A percentile compares a stretch with the other conserved stretches of the same genome.
Evolutionary conservation across 2,329 filamentous ascomycete species (phyloP).

Genomic region (Cryoendolithus antarcticus): DNA sequence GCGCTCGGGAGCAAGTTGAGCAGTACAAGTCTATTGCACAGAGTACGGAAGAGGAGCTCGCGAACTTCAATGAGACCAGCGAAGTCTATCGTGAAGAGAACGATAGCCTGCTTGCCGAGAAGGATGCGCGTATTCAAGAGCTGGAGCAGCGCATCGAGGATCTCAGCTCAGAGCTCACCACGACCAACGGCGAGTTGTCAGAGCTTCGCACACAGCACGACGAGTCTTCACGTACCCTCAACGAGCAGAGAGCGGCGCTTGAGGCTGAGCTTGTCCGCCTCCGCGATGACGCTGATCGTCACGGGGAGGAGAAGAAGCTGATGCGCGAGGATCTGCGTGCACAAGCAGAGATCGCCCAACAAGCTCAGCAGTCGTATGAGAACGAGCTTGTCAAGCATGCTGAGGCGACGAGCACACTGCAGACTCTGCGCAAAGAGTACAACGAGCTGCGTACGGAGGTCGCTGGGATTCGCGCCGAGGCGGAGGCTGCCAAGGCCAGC

Average conservation of each 20-base stretch:
- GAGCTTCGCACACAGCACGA: slow-evolving; percentile 67
- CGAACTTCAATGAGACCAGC: slow-evolving; percentile 64
- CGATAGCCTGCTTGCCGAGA: slow-evolving; percentile 61
- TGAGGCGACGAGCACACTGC: slow-evolving; percentile 78
- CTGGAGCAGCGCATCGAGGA: slow-evolving; percentile 75
- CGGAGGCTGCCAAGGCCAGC: slow-evolving; percentile 70
- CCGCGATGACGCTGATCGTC: slow-evolving; percentile 71
- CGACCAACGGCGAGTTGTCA: slow-evolving; percentile 74
- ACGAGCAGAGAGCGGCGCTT: slow-evolving; percentile 70
- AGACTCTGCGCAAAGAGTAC: slow-evolving; percentile 64
- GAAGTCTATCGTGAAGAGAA: slow-evolving; percentile 84
- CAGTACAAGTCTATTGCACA: slow-evolving; percentile 84
- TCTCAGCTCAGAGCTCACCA: slow-evolving; percentile 66
- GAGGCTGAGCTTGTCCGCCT: slow-evolving; percentile 69
- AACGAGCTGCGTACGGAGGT: slow-evolving; percentile 73
- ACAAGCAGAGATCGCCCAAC: slow-evolving; percentile 84
- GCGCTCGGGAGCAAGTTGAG: slow-evolving; percentile 67
- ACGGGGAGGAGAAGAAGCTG: slow-evolving; percentile 66
- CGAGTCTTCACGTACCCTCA: slow-evolving; percentile 54
- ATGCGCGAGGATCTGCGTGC: slow-evolving; percentile 86
- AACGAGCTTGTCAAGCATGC: slow-evolving; percentile 89
- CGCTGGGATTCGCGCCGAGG: slow-evolving; percentile 62
- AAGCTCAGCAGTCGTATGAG: slow-evolving; percentile 92
- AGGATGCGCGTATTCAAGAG: slow-evolving; percentile 67
- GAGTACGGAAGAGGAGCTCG: slow-evolving; percentile 72